Evolutionary conservation across 129 eudicot species (phyloP), one percentile per base, ranked within the genome.

Genomic region (Chrysanthemum seticuspe): DNA sequence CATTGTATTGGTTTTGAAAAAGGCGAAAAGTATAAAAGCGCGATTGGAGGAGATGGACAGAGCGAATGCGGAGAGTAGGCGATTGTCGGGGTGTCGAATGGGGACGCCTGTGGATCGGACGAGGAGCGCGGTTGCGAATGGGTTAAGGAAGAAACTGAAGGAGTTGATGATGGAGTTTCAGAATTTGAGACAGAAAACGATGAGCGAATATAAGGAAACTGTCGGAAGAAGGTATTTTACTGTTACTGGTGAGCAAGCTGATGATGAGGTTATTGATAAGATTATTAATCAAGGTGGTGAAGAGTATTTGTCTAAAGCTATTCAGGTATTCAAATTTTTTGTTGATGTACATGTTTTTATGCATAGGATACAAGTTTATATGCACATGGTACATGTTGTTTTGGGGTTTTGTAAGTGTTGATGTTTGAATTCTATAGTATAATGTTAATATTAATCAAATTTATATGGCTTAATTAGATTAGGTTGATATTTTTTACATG

Each of bases 141-240:
- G 97, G 63, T 72, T 93, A 74, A 86, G 98, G 90, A 90, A 82
- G 89, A 90, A 90, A 77, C 79, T 93, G 6, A 93, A 87, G 79
- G 96, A 90, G 70, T 68, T 89, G 78, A 94, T 94, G 98, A 84
- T 94, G 96, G 97, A 87, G 8, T 94, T 94, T 78, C 98, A 94
- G 74, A 81, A 64, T 65, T 78, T 94, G 83, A 83, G 97, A 62
- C 92, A 90, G 83, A 83, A 80, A 85, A 86, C 87, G 93, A 88
- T 89, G 98, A 61, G 75, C 0, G 97, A 90, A 86, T 90, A 93
- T 62, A 93, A 90, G 84, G 97, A 93, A 44, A 90, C 86, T 0
- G 83, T 93, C 2, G 98, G 97, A 27, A 79, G 98, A 58, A 81
- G 94, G 67, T 93, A 87, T 65, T 93, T 77, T 25, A 87, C 96